Base-by-base conservation (phyloP, 164 flowering plant genomes). In the Macadamia integrifolia region DNA sequence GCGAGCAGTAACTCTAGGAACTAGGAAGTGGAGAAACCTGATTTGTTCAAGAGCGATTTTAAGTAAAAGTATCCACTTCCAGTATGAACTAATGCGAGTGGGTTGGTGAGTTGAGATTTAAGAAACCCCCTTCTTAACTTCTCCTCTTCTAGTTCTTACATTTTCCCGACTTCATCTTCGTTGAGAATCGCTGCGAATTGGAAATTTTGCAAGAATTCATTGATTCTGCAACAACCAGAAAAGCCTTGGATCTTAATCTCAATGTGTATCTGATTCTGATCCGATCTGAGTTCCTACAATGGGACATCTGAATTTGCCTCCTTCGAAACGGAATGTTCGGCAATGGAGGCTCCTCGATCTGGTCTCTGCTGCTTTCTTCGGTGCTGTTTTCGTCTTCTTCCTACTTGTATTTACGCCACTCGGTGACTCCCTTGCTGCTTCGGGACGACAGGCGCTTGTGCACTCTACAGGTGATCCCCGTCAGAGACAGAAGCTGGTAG, bases 381-480 rank as follows among this genome's bases (percentile, higher is more conserved):
- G 67, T 6, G 66, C 79, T 14, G 96, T 92, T 0, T 11, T 89
- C 32, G 62, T 89, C 43, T 90, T 94, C 87, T 87, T 94, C 81
- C 67, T 88, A 48, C 76, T 88, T 6, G 82, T 89, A n/a, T 88
- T 86, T 78, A 87, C 98, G 3, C 94, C 93, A 0, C 82, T 90
- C n/a, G 99, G 99, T 11, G 98, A 90, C 71, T 83, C 93, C 1
- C 81, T 94, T 50, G 98, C 97, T 14, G 95, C 95, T n/a, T 86
- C 96, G 2, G 98, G 98, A 6, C 80, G 93, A 9, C 88, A 83
- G 69, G 62, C 92, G 2, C 79, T 94, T 61, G 80, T 86, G 15
- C 82, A 76, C 1, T 83, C 96, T 5, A 66, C 80, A 0, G 77
- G 79, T 3, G 96, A 92, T 83, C 92, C 96, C 46, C 67, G 68